These are phyloP conservation scores for Cadophora malorum DNA, from an alignment of 2,329 filamentous ascomycete species.

Conservation along the genomic window DNA sequence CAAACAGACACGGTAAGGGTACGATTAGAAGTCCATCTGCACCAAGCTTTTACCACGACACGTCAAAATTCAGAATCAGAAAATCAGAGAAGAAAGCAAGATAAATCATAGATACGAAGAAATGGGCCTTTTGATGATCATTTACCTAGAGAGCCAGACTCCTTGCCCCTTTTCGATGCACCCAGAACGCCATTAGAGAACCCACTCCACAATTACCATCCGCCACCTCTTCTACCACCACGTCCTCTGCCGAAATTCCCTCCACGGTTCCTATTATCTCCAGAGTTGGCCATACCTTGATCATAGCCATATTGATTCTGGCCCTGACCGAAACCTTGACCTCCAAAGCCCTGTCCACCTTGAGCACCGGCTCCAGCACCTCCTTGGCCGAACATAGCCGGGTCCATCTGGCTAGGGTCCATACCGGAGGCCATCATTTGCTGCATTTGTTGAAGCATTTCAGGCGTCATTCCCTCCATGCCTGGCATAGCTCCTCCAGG, in stretches of 20 bases:
- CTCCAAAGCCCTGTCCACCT: conserved; percentile 57
- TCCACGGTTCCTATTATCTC: conserved; percentile 40
- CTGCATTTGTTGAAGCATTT: conserved; percentile 74
- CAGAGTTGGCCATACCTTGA: conserved; percentile 39
- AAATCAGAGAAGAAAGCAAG: not conserved
- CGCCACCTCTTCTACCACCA: conserved; percentile 40
- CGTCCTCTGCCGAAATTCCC: conserved; percentile 45
- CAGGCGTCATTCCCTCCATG: conserved; percentile 68
- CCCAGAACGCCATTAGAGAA: conserved; percentile 23
- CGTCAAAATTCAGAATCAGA: not conserved
- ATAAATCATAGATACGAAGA: not conserved
- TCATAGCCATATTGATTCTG: conserved; percentile 45
- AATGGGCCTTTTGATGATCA: not conserved
- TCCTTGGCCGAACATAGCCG: conserved; percentile 60
- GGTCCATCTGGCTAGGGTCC: conserved; percentile 71
- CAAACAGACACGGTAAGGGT: not conserved
- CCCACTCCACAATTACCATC: conserved; percentile 18
- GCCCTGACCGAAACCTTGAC: conserved; percentile 53
- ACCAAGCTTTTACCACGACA: not conserved
- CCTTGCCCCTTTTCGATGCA: conserved; percentile 23
- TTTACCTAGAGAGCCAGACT: conserved; percentile 22
- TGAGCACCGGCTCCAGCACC: conserved; percentile 55
- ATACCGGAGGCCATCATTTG: conserved; percentile 72
- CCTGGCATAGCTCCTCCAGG: conserved; percentile 54
- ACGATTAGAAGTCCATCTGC: not conserved